These are phyloP conservation scores for Parachlorella kessleri DNA, from an alignment of 139 green algal genomes.

Conservation along the genomic window DNA sequence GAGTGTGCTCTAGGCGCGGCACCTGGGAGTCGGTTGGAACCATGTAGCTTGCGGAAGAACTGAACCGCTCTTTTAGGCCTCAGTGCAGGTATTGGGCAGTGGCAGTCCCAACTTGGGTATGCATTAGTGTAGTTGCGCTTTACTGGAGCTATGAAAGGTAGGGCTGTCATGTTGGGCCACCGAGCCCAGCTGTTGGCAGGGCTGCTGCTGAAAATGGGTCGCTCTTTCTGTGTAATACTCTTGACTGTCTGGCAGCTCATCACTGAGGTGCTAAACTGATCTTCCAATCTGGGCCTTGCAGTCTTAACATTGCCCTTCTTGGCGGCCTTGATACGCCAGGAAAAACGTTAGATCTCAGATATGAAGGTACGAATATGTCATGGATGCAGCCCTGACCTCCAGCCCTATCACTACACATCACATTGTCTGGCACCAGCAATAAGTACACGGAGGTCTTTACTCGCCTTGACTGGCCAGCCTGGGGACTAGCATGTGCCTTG, in stretches of 20 bases:
- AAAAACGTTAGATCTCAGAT: neutral
- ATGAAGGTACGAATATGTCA: neutral
- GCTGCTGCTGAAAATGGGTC: no score
- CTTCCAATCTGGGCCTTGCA: slow-evolving; percentile 17
- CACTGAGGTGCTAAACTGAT: neutral
- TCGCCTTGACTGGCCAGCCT: neutral
- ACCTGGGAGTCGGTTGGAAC: no score
- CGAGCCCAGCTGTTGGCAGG: no score
- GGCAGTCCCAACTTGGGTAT: slow-evolving; percentile 59
- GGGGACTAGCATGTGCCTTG: neutral
- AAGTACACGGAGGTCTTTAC: neutral
- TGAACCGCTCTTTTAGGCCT: no score
- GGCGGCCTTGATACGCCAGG: neutral
- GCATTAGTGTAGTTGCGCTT: slow-evolving; percentile 44
- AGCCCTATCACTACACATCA: no score
- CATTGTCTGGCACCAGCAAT: no score
- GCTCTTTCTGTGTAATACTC: neutral
- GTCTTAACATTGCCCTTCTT: slow-evolving; percentile 34
- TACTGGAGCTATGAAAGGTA: slow-evolving; percentile 68
- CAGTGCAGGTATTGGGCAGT: slow-evolving; percentile 59
- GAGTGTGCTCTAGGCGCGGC: neutral
- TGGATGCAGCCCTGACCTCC: neutral
- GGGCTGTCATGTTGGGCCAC: slow-evolving; percentile 6
- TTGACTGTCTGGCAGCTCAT: no score
- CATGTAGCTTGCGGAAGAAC: no score